phyloP scores from a whole-genome alignment of 106 monocot genomes.

The Dioscorea dumetorum region DNA sequence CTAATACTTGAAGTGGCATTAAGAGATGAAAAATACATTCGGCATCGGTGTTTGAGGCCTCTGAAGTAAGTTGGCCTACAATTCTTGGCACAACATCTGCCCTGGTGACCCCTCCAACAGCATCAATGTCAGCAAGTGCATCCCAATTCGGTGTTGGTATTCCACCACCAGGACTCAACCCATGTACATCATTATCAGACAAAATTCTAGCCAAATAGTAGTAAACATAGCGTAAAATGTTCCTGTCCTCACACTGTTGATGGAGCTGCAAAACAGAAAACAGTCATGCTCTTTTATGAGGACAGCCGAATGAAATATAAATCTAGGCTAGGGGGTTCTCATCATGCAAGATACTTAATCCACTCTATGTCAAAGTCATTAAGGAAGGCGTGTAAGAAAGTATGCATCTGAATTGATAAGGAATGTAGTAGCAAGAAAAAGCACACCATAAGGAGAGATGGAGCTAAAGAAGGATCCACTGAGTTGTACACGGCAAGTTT shows the following conservation, averaged over 20 bases:
- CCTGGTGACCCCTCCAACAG: constrained; percentile 92
- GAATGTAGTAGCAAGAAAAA: not conserved
- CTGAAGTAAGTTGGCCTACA: constrained; percentile 73
- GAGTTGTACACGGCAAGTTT: constrained; percentile 99
- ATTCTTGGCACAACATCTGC: constrained; percentile 96
- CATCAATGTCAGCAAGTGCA: constrained; percentile 98
- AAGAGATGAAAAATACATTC: constrained; percentile 46
- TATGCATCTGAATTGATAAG: no score
- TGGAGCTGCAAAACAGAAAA: constrained; percentile 58
- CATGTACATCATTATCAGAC: constrained; percentile 82
- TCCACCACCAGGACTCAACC: constrained; percentile 83
- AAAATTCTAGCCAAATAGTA: constrained; percentile 98
- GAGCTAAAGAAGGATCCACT: constrained; percentile 92
- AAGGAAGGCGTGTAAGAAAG: no score
- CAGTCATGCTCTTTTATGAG: no score
- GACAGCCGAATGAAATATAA: no score
- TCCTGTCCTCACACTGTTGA: constrained; percentile 95
- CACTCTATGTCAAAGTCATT: no score
- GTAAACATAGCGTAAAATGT: constrained; percentile 95
- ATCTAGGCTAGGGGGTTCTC: no score
- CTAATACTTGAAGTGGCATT: no score
- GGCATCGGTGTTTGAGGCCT: constrained; percentile 58
- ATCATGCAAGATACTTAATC: no score
- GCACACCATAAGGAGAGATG: constrained; percentile 94
- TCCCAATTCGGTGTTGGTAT: constrained; percentile 99